These are phyloP conservation scores for Chalciporus sphaerocephalus DNA, from an alignment of 768 basidiomycete species.

Conservation along the genomic window DNA sequence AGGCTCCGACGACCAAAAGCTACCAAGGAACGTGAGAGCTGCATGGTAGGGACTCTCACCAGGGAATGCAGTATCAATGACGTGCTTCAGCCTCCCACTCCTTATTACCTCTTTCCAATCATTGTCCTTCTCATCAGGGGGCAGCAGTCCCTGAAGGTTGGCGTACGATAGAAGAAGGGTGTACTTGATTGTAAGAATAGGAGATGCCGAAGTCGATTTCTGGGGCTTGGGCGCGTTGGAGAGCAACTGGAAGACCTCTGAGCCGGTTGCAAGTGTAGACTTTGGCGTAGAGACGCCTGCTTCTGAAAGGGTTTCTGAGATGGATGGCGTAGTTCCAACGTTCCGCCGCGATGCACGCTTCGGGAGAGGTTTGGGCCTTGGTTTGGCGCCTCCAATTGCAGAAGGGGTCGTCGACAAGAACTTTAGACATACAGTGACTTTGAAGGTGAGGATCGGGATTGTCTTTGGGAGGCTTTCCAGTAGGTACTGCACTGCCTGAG, in stretches of 20 bases:
- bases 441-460: conserved; percentile 36
- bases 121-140: conserved; percentile 27
- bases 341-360: conserved; percentile 21
- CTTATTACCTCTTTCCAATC: conserved; percentile 32
- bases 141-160: conserved; percentile 29
- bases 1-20: conserved; percentile 13
- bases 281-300: conserved; percentile 25
- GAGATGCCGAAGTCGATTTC: conserved; percentile 2
- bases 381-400: conserved; percentile 11
- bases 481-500: conserved; percentile 31
- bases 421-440: conserved; percentile 41
- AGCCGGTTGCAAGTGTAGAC: conserved; percentile 18
- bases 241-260: conserved; percentile 29
- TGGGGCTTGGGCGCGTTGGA: conserved; percentile 11
- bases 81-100: conserved; percentile 22
- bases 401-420: conserved; percentile 29
- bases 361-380: conserved; percentile 34
- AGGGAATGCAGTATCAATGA: conserved; percentile 28
- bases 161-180: conserved; percentile 38
- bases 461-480: conserved; percentile 37
- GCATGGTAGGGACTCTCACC: conserved; percentile 23
- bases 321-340: background rate
- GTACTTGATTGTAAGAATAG: conserved; percentile 33
- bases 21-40: conserved; percentile 19
- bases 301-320: conserved; percentile 14